Evolutionary conservation across 106 monocot species (phyloP).

Genomic region (Chionographis japonica): DNA sequence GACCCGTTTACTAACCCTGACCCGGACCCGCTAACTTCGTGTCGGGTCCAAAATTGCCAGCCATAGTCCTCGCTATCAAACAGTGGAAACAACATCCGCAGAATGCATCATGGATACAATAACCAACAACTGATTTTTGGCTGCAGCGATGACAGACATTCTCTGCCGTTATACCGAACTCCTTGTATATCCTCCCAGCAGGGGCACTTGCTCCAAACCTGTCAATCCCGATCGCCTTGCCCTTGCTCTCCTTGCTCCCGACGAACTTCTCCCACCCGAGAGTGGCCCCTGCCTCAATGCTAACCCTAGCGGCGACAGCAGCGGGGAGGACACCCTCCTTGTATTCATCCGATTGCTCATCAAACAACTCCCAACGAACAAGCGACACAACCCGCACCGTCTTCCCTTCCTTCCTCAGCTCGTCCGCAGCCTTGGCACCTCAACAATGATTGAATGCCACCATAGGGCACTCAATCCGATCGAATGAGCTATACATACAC

Average conservation of each 20-base stretch:
- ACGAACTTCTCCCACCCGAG: slow-evolving; percentile 74
- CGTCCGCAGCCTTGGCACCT: slow-evolving; percentile 63
- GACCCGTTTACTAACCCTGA: too few relatives aligned
- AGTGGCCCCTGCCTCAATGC: slow-evolving; percentile 75
- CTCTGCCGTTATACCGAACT: slow-evolving; percentile 65
- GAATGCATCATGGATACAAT: too few relatives aligned
- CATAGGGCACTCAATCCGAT: too few relatives aligned
- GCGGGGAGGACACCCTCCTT: slow-evolving; percentile 73
- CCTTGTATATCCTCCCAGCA: slow-evolving; percentile 85
- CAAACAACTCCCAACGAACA: slow-evolving; percentile 82
- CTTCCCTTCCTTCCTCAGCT: slow-evolving; percentile 75
- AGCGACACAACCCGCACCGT: slow-evolving; percentile 77
- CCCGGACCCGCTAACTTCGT: too few relatives aligned
- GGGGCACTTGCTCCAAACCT: slow-evolving; percentile 85
- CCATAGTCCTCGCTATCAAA: too few relatives aligned
- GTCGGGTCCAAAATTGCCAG: too few relatives aligned
- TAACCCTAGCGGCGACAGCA: slow-evolving; percentile 63
- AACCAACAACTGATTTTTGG: slow-evolving; percentile 13
- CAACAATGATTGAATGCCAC: too few relatives aligned
- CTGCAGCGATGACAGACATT: slow-evolving; percentile 50
- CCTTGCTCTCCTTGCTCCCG: slow-evolving; percentile 53
- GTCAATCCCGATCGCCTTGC: slow-evolving; percentile 79
- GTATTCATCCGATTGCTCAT: slow-evolving; percentile 67
- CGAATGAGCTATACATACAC: too few relatives aligned
- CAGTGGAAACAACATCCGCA: too few relatives aligned